Base-by-base conservation (phyloP, 2,329 filamentous ascomycete genomes). In the Emergomyces pasteurianus region DNA sequence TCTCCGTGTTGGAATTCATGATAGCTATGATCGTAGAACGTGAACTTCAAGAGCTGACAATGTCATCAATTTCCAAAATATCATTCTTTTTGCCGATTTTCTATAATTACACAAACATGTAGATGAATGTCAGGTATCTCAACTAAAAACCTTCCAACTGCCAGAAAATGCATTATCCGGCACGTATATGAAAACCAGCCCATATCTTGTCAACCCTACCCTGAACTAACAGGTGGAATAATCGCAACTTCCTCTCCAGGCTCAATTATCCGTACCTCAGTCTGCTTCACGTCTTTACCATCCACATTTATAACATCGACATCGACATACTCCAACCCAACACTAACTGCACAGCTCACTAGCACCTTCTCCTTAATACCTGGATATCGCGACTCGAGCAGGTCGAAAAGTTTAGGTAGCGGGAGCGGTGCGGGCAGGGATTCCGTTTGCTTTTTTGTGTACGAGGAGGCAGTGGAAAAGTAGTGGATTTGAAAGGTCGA, bases 191-290 rank as follows among this genome's bases (percentile, higher is more conserved):
- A 46, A 21, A 46, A 10, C 42, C n/a, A 21, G 28, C 52, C 42
- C 43, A 42, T n/a, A 21, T n/a, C 21, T 8, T 10, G 8, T 8
- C 43, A 10, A 50, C 63, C n/a, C 21, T 65, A 79, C 28, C 77
- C 77, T 60, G 76, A 78, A 67, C 77, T 79, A 60, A 79, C 77
- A 58, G 77, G 77, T 56, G 77, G 77, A 64, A 79, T 78, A 62
- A 79, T 70, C 18, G 74, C 77, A 59, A 79, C 75, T 63, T 79
- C 77, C 58, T 76, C 71, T 16, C 75, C 75, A 5, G 63, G 59
- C 49, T 65, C 57, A 61, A 79, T 76, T 38, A 74, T 31, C 54
- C 54, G 10, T 2, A 38, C 52, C 26, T 62, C 10, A 64, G 61
- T 14, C 66, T 62, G 2, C 61, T 64, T 34, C 65, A 66, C 21